phyloP scores from a whole-genome alignment of 2,329 filamentous ascomycete genomes.

The Magnaporthiopsis incrustans region DNA sequence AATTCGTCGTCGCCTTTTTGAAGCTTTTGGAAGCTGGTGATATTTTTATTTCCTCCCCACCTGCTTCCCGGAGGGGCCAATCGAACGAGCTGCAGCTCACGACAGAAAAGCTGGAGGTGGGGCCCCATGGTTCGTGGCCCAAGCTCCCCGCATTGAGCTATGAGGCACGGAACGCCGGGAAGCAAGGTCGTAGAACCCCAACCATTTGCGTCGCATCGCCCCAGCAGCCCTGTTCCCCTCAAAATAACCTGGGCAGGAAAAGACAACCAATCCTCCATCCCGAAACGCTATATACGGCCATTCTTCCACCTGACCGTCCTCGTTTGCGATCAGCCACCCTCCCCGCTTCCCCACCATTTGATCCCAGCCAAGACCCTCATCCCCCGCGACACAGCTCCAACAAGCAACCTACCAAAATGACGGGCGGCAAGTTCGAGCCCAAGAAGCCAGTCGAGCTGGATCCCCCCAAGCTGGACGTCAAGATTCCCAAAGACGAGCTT shows the following conservation, averaged over 20 bases:
- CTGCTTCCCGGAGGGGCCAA: not conserved
- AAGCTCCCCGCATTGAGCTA: not conserved
- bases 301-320: no score
- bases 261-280: no score
- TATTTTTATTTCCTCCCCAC: not conserved
- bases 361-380: not conserved
- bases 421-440: constrained; percentile 66
- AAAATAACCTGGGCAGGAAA: no score
- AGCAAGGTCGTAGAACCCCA: no score
- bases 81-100: not conserved
- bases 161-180: not conserved
- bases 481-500: constrained; percentile 73
- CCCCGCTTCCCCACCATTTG: not conserved
- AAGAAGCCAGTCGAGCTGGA: constrained; percentile 68
- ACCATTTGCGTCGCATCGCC: not conserved
- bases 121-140: not conserved
- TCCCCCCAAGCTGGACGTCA: constrained; percentile 73
- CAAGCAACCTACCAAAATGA: constrained; percentile 21
- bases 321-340: not conserved
- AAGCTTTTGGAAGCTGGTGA: no score
- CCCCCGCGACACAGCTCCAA: not conserved
- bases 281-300: not conserved
- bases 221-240: no score
- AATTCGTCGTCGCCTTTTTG: not conserved
- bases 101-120: no score